These are phyloP conservation scores for Termitomyces sp. DNA, from an alignment of 768 basidiomycete genomes.

Conservation along the genomic window DNA sequence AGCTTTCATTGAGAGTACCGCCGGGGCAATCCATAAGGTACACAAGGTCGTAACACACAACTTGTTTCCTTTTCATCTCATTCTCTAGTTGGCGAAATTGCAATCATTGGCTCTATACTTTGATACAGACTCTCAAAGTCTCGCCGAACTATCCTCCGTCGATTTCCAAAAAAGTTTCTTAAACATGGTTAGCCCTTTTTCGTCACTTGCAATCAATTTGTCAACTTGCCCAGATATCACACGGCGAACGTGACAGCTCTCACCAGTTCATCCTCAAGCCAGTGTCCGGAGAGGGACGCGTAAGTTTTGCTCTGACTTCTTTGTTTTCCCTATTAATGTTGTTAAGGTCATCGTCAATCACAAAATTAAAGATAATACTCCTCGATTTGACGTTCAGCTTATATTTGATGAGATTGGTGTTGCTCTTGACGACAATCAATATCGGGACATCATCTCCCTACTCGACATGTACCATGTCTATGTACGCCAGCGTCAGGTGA, in stretches of 20 bases:
- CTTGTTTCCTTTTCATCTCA: background rate
- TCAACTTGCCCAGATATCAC: slow-evolving; percentile 32
- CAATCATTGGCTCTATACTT: slow-evolving; percentile 90
- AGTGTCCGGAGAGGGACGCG: slow-evolving; percentile 91
- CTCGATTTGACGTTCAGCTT: slow-evolving; percentile 83
- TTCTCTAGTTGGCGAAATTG: slow-evolving; percentile 69
- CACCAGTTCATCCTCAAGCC: slow-evolving; percentile 97
- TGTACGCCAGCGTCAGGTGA: slow-evolving; percentile 74
- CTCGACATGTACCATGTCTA: slow-evolving; percentile 98
- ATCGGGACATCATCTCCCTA: slow-evolving; percentile 87
- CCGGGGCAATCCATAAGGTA: slow-evolving; percentile 87
- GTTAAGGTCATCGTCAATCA: slow-evolving; percentile 80
- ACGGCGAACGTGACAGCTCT: slow-evolving; percentile 41
- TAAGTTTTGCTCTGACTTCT: slow-evolving; percentile 29
- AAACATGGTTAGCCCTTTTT: slow-evolving; percentile 48
- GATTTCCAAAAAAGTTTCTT: slow-evolving; percentile 72
- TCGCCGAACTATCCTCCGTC: slow-evolving; percentile 60
- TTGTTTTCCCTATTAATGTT: background rate
- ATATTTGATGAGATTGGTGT: slow-evolving; percentile 93
- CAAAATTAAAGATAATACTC: slow-evolving; percentile 63
- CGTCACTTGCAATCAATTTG: background rate
- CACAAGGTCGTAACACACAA: background rate
- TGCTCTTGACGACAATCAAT: slow-evolving; percentile 89
- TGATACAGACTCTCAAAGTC: slow-evolving; percentile 83
- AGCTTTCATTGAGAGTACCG: slow-evolving; percentile 87